These are phyloP conservation scores for Hymenoscyphus occultus DNA, from an alignment of 2,329 filamentous ascomycete species.

Conservation along the genomic window DNA sequence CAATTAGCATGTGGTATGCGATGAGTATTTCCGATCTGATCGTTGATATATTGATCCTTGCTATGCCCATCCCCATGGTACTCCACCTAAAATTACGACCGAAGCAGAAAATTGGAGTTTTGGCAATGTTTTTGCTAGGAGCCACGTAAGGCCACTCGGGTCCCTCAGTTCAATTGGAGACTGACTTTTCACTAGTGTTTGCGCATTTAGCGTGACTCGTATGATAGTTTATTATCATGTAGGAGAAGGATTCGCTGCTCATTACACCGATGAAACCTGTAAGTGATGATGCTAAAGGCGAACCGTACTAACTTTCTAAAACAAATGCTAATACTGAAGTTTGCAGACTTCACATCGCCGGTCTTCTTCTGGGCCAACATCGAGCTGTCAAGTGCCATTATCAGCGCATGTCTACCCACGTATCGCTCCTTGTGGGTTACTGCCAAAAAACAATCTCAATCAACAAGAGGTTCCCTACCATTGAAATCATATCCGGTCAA, in stretches of 20 bases:
- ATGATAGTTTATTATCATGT: background rate
- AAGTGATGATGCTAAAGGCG: background rate
- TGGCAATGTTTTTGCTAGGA: constrained; percentile 2
- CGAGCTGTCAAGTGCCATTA: background rate
- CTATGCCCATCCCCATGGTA: background rate
- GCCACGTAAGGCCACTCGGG: background rate
- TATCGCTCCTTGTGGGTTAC: background rate
- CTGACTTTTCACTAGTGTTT: background rate
- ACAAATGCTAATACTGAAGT: background rate
- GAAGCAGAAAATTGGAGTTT: constrained; percentile 2
- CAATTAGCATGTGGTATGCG: background rate
- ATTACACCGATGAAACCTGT: constrained; percentile 8
- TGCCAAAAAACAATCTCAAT: too few species aligned
- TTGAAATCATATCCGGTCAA: too few species aligned
- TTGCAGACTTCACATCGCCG: background rate
- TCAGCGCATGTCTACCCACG: constrained; percentile 5
- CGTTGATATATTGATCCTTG: background rate
- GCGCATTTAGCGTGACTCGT: constrained; percentile 1
- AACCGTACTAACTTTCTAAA: background rate
- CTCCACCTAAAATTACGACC: background rate
- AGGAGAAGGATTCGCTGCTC: background rate
- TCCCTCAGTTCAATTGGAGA: background rate
- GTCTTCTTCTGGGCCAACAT: constrained; percentile 7
- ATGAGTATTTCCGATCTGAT: background rate
- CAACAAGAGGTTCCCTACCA: too few species aligned